Evolutionary conservation across 2,329 filamentous ascomycete species (phyloP).

Genomic region (Raffaelea arxii): DNA sequence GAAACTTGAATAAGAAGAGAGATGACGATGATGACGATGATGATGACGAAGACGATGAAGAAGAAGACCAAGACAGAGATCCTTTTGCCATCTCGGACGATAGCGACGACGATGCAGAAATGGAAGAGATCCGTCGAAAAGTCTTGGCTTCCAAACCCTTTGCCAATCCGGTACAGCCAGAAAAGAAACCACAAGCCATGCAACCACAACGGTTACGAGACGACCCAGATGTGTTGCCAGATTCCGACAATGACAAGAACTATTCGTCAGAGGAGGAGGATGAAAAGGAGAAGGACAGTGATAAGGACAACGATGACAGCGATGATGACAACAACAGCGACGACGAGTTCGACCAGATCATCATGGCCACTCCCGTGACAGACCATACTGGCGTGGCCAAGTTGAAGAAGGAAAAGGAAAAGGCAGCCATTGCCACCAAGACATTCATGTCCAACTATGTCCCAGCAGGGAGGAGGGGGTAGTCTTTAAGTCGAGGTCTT

Average conservation of each 20-base stretch:
- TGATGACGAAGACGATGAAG: conserved; percentile 42
- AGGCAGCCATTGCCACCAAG: conserved; percentile 35
- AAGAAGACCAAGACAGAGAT: conserved; percentile 33
- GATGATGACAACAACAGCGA: conserved; percentile 49
- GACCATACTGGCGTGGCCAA: conserved; percentile 63
- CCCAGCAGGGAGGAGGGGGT: conserved; percentile 40
- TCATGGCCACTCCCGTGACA: conserved; percentile 80
- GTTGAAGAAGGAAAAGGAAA: conserved; percentile 45
- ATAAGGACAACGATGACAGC: conserved; percentile 21
- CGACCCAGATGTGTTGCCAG: conserved; percentile 60
- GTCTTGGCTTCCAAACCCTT: conserved; percentile 92
- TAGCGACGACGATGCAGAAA: conserved; percentile 61
- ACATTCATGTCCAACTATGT: conserved; percentile 41
- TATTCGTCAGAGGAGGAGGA: conserved; percentile 6
- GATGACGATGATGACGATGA: conserved; percentile 22
- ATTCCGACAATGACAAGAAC: conserved; percentile 48
- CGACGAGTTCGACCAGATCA: conserved; percentile 85
- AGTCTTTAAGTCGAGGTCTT: too few species aligned
- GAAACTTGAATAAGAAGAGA: conserved; percentile 67
- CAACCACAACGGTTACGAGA: conserved; percentile 38
- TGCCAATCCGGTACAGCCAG: conserved; percentile 40
- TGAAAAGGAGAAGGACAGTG: not conserved
- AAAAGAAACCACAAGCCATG: conserved; percentile 41
- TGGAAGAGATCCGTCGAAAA: conserved; percentile 83
- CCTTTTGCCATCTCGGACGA: conserved; percentile 66